Evolutionary conservation across 208 protist genomes (phyloP).

Genomic region (Polymyxa betae): DNA sequence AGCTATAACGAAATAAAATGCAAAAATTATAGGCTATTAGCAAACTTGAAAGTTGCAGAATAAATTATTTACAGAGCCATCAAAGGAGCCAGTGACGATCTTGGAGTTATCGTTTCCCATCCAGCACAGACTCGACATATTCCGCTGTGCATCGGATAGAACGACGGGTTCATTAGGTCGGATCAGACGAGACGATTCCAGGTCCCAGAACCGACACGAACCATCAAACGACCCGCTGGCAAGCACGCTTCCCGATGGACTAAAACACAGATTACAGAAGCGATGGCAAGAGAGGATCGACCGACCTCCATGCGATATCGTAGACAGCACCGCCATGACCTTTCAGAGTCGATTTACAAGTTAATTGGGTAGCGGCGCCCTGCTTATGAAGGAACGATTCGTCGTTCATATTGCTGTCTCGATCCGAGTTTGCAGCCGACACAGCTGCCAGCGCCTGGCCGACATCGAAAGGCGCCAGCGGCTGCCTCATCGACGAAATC

Average conservation of each 20-base stretch:
- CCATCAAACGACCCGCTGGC: constrained; percentile 14
- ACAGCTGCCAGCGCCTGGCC: background rate
- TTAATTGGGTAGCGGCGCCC: background rate
- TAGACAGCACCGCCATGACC: constrained; percentile 9
- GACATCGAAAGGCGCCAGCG: background rate
- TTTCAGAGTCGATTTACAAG: background rate
- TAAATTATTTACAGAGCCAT: background rate
- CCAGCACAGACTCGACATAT: background rate
- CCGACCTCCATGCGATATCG: background rate
- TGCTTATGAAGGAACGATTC: background rate
- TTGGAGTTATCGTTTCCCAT: background rate
- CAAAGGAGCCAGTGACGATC: constrained; percentile 1
- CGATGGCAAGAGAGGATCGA: background rate
- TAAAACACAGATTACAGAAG: background rate
- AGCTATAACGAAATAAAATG: too few species aligned
- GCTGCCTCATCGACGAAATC: background rate
- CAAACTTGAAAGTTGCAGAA: too few species aligned
- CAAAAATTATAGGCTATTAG: too few species aligned
- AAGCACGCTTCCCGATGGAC: background rate
- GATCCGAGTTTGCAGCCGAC: background rate
- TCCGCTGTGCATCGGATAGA: background rate
- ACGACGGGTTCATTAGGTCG: background rate
- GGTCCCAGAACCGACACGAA: background rate
- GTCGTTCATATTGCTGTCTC: background rate
- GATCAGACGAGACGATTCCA: background rate